Percentiles rank a stretch among this genome's conserved stretches.
Evolutionary conservation across 306 rosid genomes (phyloP).

Genomic region (Lotus japonicus): DNA sequence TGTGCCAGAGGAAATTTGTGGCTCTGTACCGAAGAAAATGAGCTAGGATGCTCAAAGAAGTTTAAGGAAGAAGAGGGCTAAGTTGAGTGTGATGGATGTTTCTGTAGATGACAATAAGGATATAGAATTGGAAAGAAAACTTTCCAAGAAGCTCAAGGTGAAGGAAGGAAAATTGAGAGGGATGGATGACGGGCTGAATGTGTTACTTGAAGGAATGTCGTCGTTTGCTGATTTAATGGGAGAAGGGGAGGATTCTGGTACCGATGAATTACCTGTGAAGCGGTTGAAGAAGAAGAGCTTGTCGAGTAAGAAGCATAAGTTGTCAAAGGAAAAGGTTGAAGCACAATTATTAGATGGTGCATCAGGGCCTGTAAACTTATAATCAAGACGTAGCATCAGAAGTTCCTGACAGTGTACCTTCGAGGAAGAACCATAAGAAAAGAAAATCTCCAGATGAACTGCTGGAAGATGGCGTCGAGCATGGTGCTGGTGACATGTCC

Average conservation of each 20-base stretch:
- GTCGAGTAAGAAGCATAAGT: slow-evolving; percentile 27
- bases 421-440: slow-evolving; percentile 40
- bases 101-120: slow-evolving; percentile 43
- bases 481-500: not conserved
- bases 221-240: slow-evolving; percentile 34
- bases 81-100: slow-evolving; percentile 25
- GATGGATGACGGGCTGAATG: slow-evolving; percentile 57
- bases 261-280: slow-evolving; percentile 27
- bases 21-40: slow-evolving; percentile 19
- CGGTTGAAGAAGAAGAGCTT: slow-evolving; percentile 30
- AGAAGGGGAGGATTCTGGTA: slow-evolving; percentile 21
- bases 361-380: slow-evolving; percentile 10
- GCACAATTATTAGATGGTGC: slow-evolving; percentile 15
- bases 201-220: slow-evolving; percentile 48
- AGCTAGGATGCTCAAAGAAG: slow-evolving; percentile 27
- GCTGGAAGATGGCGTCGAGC: slow-evolving; percentile 24
- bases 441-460: slow-evolving; percentile 25
- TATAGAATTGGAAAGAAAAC: slow-evolving; percentile 69
- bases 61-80: slow-evolving; percentile 32
- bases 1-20: not conserved
- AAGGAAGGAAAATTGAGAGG: slow-evolving; percentile 72
- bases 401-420: slow-evolving; percentile 10
- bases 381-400: slow-evolving; percentile 24
- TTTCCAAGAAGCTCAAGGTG: slow-evolving; percentile 82
- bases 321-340: slow-evolving; percentile 24